Conservation (phyloP, 352 stramenopile species). For the Phytophthora macrochlamydospora region DNA sequence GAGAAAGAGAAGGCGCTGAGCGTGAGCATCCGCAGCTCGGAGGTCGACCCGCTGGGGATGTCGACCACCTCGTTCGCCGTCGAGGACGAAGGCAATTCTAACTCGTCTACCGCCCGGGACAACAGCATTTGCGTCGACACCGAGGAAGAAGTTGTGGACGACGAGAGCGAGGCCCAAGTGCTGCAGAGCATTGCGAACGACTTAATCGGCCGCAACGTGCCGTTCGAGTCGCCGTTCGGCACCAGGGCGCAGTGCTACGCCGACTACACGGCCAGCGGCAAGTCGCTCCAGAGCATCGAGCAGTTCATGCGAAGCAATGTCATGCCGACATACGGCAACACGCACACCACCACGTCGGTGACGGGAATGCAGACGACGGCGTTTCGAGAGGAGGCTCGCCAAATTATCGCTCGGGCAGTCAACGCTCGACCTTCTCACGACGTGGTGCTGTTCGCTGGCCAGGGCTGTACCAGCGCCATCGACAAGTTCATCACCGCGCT, state of each 20-base stretch:
- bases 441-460: conserved; percentile 94
- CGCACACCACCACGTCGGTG: conserved; percentile 92
- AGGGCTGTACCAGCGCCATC: conserved; percentile 86
- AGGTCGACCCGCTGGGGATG: conserved; percentile 19
- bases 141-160: conserved; percentile 13
- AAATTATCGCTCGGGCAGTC: conserved; percentile 91
- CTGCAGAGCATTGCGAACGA: conserved; percentile 42
- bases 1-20: conserved; percentile 24
- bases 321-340: conserved; percentile 96
- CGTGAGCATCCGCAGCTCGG: conserved; percentile 21
- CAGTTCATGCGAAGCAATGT: conserved; percentile 89
- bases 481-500: conserved; percentile 81
- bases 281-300: conserved; percentile 91
- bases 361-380: conserved; percentile 87
- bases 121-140: conserved; percentile 27
- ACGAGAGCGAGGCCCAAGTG: conserved; percentile 31
- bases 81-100: conserved; percentile 17
- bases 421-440: conserved; percentile 90
- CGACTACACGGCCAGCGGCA: conserved; percentile 94
- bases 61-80: conserved; percentile 28
- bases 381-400: conserved; percentile 95
- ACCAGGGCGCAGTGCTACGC: conserved; percentile 89
- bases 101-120: conserved; percentile 18
- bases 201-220: conserved; percentile 50
- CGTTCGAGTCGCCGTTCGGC: conserved; percentile 75